Conservation (phyloP, 2,329 filamentous ascomycete species). For the Trichoderma gracile region DNA sequence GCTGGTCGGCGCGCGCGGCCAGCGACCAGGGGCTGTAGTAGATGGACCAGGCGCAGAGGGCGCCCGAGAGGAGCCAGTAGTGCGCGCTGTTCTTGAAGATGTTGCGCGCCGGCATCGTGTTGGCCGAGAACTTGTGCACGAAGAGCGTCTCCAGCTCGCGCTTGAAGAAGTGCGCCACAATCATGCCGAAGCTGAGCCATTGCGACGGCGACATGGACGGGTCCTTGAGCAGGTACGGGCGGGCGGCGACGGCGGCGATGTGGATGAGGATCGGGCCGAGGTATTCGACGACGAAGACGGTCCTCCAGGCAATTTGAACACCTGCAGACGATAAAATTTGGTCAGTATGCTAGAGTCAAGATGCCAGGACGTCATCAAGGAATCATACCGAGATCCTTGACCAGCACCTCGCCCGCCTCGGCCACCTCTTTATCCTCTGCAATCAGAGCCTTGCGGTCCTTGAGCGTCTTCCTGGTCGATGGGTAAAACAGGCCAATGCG, state of each 20-base stretch:
- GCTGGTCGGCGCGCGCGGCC: conserved; percentile 56
- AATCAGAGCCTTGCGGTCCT: conserved; percentile 59
- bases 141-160: conserved; percentile 93
- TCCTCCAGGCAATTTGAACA: conserved; percentile 85
- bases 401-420: conserved; percentile 63
- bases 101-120: conserved; percentile 88
- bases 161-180: conserved; percentile 86
- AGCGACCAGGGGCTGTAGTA: conserved; percentile 71
- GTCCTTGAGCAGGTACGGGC: conserved; percentile 60
- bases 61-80: conserved; percentile 85
- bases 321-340: conserved; percentile 53
- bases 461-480: conserved; percentile 61
- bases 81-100: conserved; percentile 94
- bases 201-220: conserved; percentile 64
- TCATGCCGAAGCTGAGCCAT: conserved; percentile 70
- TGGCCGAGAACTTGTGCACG: conserved; percentile 90
- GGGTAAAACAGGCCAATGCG: conserved; percentile 64
- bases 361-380: neutral
- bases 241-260: conserved; percentile 68
- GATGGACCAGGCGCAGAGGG: conserved; percentile 80
- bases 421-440: conserved; percentile 51
- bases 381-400: conserved; percentile 85
- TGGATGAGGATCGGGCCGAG: conserved; percentile 89
- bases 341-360: neutral
- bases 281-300: conserved; percentile 95